These are phyloP conservation scores for Neckera pumila DNA, from an alignment of 225 moss, liverwort and hornwort species.

Conservation along the genomic window DNA sequence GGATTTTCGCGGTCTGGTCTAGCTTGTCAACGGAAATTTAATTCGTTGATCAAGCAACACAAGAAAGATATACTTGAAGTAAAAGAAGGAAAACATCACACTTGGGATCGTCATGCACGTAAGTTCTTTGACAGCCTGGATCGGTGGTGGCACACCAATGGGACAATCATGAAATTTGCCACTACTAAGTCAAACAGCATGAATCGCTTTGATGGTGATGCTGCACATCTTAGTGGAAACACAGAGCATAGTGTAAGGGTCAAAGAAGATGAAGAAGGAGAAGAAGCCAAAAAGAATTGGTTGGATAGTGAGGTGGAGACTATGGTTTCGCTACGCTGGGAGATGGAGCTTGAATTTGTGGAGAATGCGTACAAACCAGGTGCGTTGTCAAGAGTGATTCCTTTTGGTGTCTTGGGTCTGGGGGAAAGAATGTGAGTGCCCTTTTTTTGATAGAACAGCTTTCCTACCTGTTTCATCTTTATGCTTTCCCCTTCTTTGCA, in stretches of 20 bases:
- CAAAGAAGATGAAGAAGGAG: constrained; percentile 36
- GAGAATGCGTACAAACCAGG: constrained; percentile 42
- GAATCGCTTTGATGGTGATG: neutral
- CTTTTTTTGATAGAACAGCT: neutral
- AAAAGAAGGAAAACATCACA: constrained; percentile 31
- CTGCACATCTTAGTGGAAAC: constrained; percentile 4
- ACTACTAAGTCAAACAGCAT: neutral
- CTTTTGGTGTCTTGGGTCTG: neutral
- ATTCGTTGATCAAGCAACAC: constrained; percentile 43
- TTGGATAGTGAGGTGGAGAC: constrained; percentile 34
- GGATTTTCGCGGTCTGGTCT: constrained; percentile 37
- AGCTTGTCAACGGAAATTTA: constrained; percentile 41
- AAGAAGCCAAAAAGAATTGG: constrained; percentile 42
- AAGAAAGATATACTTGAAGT: constrained; percentile 36
- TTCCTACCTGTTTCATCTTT: neutral
- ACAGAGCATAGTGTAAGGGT: neutral
- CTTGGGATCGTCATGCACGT: constrained; percentile 37
- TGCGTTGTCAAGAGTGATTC: neutral
- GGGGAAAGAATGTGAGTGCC: neutral
- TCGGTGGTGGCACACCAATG: constrained; percentile 45
- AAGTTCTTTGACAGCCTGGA: constrained; percentile 38
- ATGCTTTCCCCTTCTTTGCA: neutral
- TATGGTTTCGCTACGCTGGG: constrained; percentile 31
- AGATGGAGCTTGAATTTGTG: constrained; percentile 41
- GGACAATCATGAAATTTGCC: constrained; percentile 30